Evolutionary conservation across 768 basidiomycete genomes (phyloP).

Genomic region (Lentinula guzmanii): DNA sequence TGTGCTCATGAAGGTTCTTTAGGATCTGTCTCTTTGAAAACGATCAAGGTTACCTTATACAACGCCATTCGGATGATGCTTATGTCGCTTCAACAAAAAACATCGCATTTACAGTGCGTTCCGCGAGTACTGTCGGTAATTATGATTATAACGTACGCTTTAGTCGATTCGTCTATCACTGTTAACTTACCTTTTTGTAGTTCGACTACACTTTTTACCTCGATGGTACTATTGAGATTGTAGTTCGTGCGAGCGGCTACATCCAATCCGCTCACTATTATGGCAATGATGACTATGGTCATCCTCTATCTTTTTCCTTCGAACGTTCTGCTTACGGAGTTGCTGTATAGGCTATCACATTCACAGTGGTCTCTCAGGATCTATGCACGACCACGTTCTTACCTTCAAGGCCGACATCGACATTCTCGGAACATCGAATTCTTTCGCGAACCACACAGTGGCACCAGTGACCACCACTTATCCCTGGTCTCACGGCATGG

Average conservation of each 20-base stretch:
- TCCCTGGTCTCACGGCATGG: conserved; percentile 38
- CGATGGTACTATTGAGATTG: conserved; percentile 50
- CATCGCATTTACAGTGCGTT: conserved; percentile 15
- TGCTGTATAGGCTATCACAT: conserved; percentile 11
- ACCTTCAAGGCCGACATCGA: conserved; percentile 55
- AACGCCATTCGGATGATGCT: conserved; percentile 13
- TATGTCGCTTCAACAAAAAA: conserved; percentile 16
- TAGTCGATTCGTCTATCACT: not conserved
- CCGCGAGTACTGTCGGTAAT: conserved; percentile 16
- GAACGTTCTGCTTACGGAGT: not conserved
- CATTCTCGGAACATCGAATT: conserved; percentile 43
- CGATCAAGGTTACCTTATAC: conserved; percentile 29
- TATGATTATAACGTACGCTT: conserved; percentile 13
- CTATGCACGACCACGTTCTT: conserved; percentile 50
- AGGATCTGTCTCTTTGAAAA: conserved; percentile 53
- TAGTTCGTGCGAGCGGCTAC: conserved; percentile 49
- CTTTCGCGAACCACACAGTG: conserved; percentile 39
- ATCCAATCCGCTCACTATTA: conserved; percentile 49
- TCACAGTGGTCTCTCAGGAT: conserved; percentile 25
- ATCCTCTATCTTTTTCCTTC: conserved; percentile 5
- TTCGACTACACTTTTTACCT: conserved; percentile 52
- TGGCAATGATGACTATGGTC: conserved; percentile 33
- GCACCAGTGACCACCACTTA: conserved; percentile 33
- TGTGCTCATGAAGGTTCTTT: not conserved
- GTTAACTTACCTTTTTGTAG: conserved; percentile 13